Evolutionary conservation across 2,329 filamentous ascomycete genomes (phyloP).

Genomic region (Byssochlamys sp.): DNA sequence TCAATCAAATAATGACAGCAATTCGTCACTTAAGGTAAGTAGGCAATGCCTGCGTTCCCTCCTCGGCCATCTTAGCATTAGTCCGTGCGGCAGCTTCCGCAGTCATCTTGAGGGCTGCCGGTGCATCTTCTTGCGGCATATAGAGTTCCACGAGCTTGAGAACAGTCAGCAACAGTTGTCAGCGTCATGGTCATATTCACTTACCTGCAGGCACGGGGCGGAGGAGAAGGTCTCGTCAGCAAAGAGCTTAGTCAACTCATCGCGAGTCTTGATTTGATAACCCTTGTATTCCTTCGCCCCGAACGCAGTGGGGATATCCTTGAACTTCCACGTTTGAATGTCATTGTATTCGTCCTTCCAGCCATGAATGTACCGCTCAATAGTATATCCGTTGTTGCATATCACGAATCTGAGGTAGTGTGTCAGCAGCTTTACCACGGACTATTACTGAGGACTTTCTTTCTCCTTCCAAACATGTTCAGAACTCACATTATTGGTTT

Average conservation of each 20-base stretch:
- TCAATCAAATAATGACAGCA: not conserved
- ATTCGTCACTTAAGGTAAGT: not conserved
- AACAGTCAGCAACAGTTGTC: constrained; percentile 25
- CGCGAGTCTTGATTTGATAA: constrained; percentile 56
- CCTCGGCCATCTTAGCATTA: constrained; percentile 38
- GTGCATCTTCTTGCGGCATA: constrained; percentile 68
- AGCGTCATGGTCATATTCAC: constrained; percentile 4
- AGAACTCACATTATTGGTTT: constrained; percentile 59
- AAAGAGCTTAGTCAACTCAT: constrained; percentile 56
- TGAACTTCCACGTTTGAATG: constrained; percentile 62
- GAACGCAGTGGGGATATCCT: constrained; percentile 57
- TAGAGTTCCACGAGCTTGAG: constrained; percentile 65
- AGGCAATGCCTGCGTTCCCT: not conserved
- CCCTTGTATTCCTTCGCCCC: constrained; percentile 52
- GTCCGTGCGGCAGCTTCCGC: constrained; percentile 58
- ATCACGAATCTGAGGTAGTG: constrained; percentile 51
- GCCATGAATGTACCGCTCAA: constrained; percentile 76
- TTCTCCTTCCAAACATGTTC: too few relatives aligned
- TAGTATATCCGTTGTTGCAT: constrained; percentile 75
- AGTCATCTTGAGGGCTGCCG: constrained; percentile 56
- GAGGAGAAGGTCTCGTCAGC: constrained; percentile 51
- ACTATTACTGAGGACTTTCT: too few relatives aligned
- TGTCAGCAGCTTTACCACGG: not conserved
- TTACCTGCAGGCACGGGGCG: constrained; percentile 34
- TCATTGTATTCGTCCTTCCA: constrained; percentile 70